phyloP scores from a whole-genome alignment of 2,329 filamentous ascomycete genomes.

The Paraphoma chrysanthemicola region DNA sequence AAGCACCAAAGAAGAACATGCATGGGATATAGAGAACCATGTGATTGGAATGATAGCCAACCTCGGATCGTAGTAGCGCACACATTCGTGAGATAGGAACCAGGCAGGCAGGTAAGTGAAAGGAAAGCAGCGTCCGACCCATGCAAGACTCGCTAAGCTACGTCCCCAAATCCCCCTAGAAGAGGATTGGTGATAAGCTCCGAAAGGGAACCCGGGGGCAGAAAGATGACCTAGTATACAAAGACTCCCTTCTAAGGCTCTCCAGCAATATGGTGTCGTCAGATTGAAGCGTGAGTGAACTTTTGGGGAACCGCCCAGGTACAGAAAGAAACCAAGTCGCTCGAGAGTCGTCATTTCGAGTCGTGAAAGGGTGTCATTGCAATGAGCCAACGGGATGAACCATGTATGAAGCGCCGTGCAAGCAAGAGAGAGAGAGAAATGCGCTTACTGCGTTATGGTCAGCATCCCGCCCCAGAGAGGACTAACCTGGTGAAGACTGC shows the following conservation, averaged over 20 bases:
- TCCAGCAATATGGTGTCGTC: conserved; percentile 44
- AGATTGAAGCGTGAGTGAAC: conserved; percentile 44
- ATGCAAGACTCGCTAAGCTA: conserved; percentile 48
- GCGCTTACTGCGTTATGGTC: conserved; percentile 42
- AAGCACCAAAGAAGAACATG: conserved; percentile 34
- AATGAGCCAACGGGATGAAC: conserved; percentile 44
- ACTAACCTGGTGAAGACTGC: too few species aligned
- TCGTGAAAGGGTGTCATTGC: conserved; percentile 47
- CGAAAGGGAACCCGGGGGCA: conserved; percentile 42
- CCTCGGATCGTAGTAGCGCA: conserved; percentile 36
- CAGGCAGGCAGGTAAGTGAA: conserved; percentile 35
- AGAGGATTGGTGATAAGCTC: conserved; percentile 31
- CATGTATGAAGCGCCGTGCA: conserved; percentile 43
- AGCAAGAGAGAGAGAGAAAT: conserved; percentile 45
- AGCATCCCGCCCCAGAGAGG: conserved; percentile 1
- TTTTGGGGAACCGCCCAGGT: conserved; percentile 48
- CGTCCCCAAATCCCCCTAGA: conserved; percentile 38
- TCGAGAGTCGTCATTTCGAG: conserved; percentile 47
- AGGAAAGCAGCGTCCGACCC: conserved; percentile 41
- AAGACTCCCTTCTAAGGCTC: conserved; percentile 42
- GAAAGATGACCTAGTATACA: conserved; percentile 48
- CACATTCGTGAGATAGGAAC: conserved; percentile 29
- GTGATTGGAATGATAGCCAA: conserved; percentile 48
- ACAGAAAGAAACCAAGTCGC: conserved; percentile 46
- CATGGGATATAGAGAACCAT: conserved; percentile 36